A percentile compares a stretch with the other conserved stretches of the same genome.
Conservation (phyloP, 352 stramenopile species). For the Pythium periplocum region DNA sequence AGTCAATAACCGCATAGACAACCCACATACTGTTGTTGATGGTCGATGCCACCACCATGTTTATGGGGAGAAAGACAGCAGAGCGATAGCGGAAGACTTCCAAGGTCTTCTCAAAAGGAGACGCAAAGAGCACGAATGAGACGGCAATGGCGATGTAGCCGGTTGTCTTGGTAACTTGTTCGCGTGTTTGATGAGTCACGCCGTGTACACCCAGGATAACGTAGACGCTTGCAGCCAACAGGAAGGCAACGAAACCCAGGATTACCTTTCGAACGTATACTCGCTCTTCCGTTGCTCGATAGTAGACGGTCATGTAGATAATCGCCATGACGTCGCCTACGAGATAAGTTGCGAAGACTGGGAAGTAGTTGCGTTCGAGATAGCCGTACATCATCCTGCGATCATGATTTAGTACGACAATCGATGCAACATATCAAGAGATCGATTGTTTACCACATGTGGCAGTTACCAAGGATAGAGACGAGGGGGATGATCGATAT, state of each 20-base stretch:
- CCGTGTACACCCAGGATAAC: constrained; percentile 28
- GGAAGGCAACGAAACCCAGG: constrained; percentile 13
- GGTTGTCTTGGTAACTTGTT: constrained; percentile 22
- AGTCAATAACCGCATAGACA: constrained; percentile 36
- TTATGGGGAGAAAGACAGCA: constrained; percentile 48
- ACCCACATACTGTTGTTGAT: constrained; percentile 55
- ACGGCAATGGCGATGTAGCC: constrained; percentile 38
- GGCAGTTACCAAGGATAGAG: constrained; percentile 38
- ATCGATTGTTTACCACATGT: constrained; percentile 19
- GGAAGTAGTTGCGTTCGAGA: constrained; percentile 38
- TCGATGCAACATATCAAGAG: background rate
- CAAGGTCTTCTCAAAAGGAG: constrained; percentile 46
- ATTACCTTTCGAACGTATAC: constrained; percentile 17
- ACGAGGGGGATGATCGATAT: constrained; percentile 50
- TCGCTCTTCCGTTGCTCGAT: constrained; percentile 30
- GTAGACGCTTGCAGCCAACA: constrained; percentile 31
- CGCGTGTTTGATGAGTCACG: constrained; percentile 24
- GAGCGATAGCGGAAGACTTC: constrained; percentile 45
- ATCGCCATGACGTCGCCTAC: constrained; percentile 29
- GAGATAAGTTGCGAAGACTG: constrained; percentile 39
- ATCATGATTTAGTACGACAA: background rate
- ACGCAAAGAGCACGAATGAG: constrained; percentile 45
- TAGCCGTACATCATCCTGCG: constrained; percentile 39
- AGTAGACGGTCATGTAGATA: constrained; percentile 44
- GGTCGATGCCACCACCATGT: constrained; percentile 47